These are phyloP conservation scores for Acarospora socialis DNA, from an alignment of 2,329 filamentous ascomycete genomes.

Conservation along the genomic window DNA sequence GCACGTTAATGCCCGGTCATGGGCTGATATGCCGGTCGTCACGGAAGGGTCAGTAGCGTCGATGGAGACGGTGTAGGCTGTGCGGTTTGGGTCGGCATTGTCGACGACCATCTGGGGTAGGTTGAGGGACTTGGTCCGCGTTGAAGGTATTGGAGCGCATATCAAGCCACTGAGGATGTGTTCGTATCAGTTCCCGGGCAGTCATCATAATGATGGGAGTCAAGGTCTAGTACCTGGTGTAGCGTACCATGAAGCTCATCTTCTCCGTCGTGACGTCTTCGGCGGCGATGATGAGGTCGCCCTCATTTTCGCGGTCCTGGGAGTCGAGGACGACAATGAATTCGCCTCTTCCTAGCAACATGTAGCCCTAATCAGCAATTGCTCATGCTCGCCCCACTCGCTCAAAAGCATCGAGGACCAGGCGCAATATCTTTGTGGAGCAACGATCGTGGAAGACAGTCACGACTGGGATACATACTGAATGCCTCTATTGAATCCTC, in stretches of 20 bases:
- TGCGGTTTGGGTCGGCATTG: conserved; percentile 66
- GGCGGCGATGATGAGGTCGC: conserved; percentile 91
- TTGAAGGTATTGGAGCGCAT: conserved; percentile 66
- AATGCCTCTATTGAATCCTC: conserved; percentile 20
- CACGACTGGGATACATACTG: conserved; percentile 11
- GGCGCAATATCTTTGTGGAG: too few relatives aligned
- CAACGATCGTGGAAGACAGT: too few relatives aligned
- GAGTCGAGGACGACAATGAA: conserved; percentile 95
- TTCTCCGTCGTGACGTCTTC: conserved; percentile 70
- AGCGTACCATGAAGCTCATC: conserved; percentile 90
- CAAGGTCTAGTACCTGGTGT: conserved; percentile 43
- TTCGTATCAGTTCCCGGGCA: neutral
- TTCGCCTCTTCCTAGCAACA: conserved; percentile 52
- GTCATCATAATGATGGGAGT: neutral
- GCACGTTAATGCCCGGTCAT: conserved; percentile 73
- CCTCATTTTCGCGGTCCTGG: conserved; percentile 88
- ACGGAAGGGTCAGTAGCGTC: conserved; percentile 61
- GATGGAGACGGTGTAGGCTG: conserved; percentile 83
- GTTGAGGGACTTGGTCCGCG: conserved; percentile 53
- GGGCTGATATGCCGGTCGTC: conserved; percentile 80
- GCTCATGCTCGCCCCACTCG: too few relatives aligned
- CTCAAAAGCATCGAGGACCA: too few relatives aligned
- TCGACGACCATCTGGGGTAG: conserved; percentile 84
- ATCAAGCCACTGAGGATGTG: conserved; percentile 58
- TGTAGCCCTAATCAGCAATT: too few relatives aligned